A percentile compares a stretch with the other conserved stretches of the same genome.
Evolutionary conservation across 139 green algal species (phyloP).

Genomic region (Micractinium sp.): DNA sequence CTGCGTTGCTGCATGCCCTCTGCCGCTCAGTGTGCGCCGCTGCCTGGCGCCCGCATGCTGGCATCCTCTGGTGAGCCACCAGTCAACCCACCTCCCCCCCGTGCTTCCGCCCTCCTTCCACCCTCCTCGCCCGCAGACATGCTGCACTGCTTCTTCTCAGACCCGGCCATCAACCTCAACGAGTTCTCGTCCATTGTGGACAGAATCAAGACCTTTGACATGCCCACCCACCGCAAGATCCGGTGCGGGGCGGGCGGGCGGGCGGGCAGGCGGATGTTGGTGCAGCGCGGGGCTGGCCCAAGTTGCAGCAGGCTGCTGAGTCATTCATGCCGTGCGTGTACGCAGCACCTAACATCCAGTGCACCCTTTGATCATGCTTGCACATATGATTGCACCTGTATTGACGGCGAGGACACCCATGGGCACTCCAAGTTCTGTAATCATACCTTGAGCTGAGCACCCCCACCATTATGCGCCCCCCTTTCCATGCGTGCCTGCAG

Average conservation of each 20-base stretch:
- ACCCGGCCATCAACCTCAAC: conserved; percentile 45
- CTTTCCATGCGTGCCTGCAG: conserved; percentile 4
- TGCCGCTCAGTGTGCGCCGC: too few species aligned
- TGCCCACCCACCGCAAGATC: conserved; percentile 83
- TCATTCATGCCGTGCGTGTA: too few species aligned
- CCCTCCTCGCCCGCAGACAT: conserved; percentile 25
- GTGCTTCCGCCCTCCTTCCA: neutral
- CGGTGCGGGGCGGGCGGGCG: conserved; percentile 8
- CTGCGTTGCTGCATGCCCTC: too few species aligned
- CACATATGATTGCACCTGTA: too few species aligned
- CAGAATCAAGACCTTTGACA: conserved; percentile 54
- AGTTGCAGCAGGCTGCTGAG: too few species aligned
- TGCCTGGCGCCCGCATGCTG: neutral
- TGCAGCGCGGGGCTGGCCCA: neutral
- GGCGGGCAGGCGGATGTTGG: neutral
- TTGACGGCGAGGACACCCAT: too few species aligned
- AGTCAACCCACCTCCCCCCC: neutral
- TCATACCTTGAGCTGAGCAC: conserved; percentile 26
- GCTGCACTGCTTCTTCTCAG: conserved; percentile 84
- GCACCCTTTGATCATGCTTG: too few species aligned
- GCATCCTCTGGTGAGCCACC: too few species aligned
- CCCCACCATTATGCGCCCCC: too few species aligned
- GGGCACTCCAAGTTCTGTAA: too few species aligned
- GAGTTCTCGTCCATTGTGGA: neutral
- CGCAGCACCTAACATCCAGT: too few species aligned